phyloP scores from a whole-genome alignment of 2,329 filamentous ascomycete species.

The Calonectria leucothoes region DNA sequence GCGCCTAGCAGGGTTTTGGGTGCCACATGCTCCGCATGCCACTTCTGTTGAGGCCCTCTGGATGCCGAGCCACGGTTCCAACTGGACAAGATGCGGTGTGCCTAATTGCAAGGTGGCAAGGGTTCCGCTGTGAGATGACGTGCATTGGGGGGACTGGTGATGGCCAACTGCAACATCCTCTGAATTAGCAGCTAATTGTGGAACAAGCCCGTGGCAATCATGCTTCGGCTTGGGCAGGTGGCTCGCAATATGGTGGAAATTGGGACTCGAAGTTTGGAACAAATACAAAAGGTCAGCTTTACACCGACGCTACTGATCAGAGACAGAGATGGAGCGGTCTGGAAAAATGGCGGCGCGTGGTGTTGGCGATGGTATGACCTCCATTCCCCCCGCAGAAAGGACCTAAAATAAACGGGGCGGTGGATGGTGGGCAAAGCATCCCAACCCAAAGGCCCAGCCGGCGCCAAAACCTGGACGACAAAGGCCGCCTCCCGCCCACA shows the following conservation, averaged over 20 bases:
- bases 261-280: not conserved
- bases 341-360: constrained; percentile 13
- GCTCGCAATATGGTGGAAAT: not conserved
- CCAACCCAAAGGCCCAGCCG: constrained; percentile 31
- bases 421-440: constrained; percentile 38
- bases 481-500: constrained; percentile 34
- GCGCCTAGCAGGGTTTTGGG: not conserved
- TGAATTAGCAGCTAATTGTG: not conserved
- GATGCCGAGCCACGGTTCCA: not conserved
- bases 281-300: not conserved
- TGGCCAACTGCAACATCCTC: constrained; percentile 2
- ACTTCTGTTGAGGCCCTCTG: not conserved
- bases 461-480: constrained; percentile 29
- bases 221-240: not conserved
- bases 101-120: constrained; percentile 2
- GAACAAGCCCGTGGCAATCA: not conserved
- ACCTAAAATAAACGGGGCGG: constrained; percentile 44
- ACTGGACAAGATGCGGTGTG: constrained; percentile 27
- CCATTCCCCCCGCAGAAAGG: constrained; percentile 30
- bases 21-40: not conserved
- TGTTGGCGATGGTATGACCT: constrained; percentile 31
- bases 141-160: constrained; percentile 6
- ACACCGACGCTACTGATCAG: not conserved
- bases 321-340: not conserved
- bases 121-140: constrained; percentile 16